A percentile compares a stretch with the other conserved stretches of the same genome.
Conservation (phyloP, 768 basidiomycete genomes). For the Mycena chlorophos region DNA sequence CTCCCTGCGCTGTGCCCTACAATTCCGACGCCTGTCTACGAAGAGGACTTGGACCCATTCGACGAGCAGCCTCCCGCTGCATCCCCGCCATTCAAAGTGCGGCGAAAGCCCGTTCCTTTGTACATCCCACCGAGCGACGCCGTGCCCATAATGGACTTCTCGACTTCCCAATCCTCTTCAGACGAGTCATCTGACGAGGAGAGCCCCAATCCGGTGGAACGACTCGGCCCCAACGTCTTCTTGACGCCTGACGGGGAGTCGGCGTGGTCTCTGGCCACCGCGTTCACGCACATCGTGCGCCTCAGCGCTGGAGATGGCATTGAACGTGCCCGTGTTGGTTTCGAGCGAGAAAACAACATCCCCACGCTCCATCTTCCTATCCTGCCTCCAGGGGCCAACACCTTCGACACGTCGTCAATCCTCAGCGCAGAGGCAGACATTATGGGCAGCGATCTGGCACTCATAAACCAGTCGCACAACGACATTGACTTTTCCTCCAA, state of each 20-base stretch:
- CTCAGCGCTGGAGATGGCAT: background rate
- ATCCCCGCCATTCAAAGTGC: conserved; percentile 6
- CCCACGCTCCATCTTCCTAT: conserved; percentile 13
- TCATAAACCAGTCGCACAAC: conserved; percentile 4
- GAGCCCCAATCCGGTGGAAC: background rate
- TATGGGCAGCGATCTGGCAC: background rate
- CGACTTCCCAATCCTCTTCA: background rate
- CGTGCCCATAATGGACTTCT: background rate
- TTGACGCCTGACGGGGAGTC: conserved; percentile 9
- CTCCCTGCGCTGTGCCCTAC: conserved; percentile 8
- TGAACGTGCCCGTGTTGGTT: background rate
- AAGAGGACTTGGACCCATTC: background rate
- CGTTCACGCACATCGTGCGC: conserved; percentile 16
- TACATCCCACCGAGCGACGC: background rate
- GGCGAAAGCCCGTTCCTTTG: conserved; percentile 12
- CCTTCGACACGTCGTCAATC: background rate
- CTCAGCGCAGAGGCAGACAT: background rate
- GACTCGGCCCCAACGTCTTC: conserved; percentile 14
- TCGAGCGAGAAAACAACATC: conserved; percentile 1
- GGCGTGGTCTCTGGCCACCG: background rate
- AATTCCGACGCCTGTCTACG: conserved; percentile 6
- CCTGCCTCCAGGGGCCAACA: background rate
- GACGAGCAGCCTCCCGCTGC: background rate
- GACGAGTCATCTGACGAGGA: background rate
- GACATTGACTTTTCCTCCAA: background rate